These are phyloP conservation scores for Rhynchospora pubera DNA, from an alignment of 176 grass and related monocot genomes.

Conservation along the genomic window DNA sequence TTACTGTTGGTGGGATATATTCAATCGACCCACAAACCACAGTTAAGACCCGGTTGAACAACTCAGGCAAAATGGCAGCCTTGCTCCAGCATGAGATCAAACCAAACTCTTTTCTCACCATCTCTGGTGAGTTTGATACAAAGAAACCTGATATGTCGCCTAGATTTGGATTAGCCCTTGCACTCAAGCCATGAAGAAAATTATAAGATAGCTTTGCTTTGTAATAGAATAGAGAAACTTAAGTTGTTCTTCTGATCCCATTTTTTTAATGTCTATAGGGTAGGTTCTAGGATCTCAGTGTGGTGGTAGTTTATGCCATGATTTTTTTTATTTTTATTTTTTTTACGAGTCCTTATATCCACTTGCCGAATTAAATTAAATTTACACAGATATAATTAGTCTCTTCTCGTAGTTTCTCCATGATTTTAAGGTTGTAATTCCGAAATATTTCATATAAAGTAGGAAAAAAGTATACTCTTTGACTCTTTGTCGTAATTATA, in stretches of 20 bases:
- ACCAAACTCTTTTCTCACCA: conserved; percentile 64
- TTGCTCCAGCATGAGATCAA: conserved; percentile 84
- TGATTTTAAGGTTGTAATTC: neutral
- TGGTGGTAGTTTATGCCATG: neutral
- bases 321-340: neutral
- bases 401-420: neutral
- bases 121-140: conserved; percentile 84
- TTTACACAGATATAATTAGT: neutral
- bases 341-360: neutral
- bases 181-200: conserved; percentile 58
- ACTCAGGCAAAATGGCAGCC: conserved; percentile 64
- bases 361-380: too few species aligned
- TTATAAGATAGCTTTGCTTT: neutral
- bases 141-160: conserved; percentile 77
- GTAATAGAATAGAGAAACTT: neutral
- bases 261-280: neutral
- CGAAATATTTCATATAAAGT: neutral
- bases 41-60: conserved; percentile 65
- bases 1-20: conserved; percentile 74
- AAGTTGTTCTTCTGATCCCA: neutral
- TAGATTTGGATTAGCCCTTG: conserved; percentile 66
- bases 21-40: conserved; percentile 60
- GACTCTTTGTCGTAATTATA: neutral
- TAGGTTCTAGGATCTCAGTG: neutral
- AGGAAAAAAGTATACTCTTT: neutral